Conservation (phyloP, 2,329 filamentous ascomycete genomes). For the Sclerotinia subarctica region DNA sequence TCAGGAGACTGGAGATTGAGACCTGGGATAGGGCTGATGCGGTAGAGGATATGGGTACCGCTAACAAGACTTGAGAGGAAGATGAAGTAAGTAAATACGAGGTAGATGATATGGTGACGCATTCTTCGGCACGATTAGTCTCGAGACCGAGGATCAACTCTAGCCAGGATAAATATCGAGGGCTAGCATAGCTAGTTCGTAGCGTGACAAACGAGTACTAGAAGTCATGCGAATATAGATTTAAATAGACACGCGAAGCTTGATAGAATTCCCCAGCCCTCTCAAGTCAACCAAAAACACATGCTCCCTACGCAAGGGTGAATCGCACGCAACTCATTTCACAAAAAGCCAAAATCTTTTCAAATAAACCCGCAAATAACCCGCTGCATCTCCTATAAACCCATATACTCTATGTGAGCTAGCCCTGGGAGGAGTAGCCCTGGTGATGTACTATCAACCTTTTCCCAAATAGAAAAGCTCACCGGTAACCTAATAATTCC, state of each 20-base stretch:
- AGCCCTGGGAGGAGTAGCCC: neutral
- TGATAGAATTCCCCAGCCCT: neutral
- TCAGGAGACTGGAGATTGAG: conserved; percentile 62
- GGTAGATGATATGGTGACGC: too few relatives aligned
- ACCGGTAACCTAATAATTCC: neutral
- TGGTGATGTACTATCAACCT: neutral
- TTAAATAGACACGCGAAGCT: neutral
- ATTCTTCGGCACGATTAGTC: too few relatives aligned
- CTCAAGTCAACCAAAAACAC: neutral
- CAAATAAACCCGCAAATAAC: neutral
- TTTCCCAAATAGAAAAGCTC: neutral
- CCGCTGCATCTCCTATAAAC: neutral
- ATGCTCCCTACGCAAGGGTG: neutral
- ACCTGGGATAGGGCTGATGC: conserved; percentile 74
- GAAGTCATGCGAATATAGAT: neutral
- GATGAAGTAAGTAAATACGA: too few relatives aligned
- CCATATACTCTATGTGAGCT: neutral
- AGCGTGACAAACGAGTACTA: neutral
- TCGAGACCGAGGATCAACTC: neutral
- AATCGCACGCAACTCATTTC: neutral
- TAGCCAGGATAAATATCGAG: neutral
- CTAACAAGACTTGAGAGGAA: neutral
- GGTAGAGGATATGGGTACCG: conserved; percentile 63
- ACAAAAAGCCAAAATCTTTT: neutral
- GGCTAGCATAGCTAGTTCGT: neutral